These are phyloP conservation scores for Fusarium illudens DNA, from an alignment of 2,329 filamentous ascomycete genomes.

Conservation along the genomic window DNA sequence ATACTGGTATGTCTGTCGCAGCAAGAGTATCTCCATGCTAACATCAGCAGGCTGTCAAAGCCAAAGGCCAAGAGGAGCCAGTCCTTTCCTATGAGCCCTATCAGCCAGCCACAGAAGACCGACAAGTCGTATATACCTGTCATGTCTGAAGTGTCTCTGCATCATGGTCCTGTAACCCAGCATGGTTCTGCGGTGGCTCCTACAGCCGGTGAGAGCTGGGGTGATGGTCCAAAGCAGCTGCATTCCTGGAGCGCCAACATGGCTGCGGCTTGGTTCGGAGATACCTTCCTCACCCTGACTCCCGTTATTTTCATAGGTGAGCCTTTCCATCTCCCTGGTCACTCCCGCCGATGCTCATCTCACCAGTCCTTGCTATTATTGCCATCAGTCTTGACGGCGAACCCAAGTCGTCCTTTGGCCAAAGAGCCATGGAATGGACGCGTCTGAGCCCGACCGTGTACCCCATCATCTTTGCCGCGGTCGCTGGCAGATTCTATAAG, in stretches of 20 bases:
- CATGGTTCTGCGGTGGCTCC: not conserved
- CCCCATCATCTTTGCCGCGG: conserved; percentile 13
- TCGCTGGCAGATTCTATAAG: conserved; percentile 8
- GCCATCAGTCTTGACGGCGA: not conserved
- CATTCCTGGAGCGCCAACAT: not conserved
- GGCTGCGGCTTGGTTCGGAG: not conserved
- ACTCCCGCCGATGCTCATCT: not conserved
- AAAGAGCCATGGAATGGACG: not conserved
- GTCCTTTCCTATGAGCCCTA: not conserved
- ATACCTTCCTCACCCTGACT: not conserved
- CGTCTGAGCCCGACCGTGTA: conserved; percentile 8
- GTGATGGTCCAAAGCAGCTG: not conserved
- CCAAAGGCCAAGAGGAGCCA: not conserved
- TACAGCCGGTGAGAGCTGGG: not conserved
- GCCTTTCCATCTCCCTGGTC: not conserved
- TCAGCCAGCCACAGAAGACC: not conserved
- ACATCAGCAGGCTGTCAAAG: not conserved
- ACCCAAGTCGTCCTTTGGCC: not conserved
- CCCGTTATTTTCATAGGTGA: not conserved
- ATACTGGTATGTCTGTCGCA: not conserved
- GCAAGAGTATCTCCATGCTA: not conserved
- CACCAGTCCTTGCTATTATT: not conserved
- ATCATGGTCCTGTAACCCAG: not conserved
- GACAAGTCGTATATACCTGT: not conserved
- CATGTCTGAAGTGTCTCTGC: not conserved